Evolutionary conservation across 192 early-diverging fungal species (phyloP).

Genomic region (Nowakowskiella sp.): DNA sequence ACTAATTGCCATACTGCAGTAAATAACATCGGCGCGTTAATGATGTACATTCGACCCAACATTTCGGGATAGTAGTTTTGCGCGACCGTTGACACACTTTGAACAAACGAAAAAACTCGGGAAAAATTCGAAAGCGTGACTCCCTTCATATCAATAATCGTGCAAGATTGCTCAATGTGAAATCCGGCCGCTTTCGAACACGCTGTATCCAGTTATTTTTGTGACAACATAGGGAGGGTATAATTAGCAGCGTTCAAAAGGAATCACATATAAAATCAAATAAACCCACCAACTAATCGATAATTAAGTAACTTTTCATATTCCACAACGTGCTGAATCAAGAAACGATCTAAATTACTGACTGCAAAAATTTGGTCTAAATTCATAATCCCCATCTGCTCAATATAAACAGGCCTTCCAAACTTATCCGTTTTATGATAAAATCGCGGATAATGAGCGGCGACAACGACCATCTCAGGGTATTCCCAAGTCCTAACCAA

Average conservation of each 20-base stretch:
- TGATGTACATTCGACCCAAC: conserved; percentile 14
- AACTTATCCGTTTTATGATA: conserved; percentile 9
- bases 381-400: conserved; percentile 6
- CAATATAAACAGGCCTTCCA: conserved; percentile 8
- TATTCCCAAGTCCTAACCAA: no score
- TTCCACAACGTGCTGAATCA: conserved; percentile 8
- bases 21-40: conserved; percentile 9
- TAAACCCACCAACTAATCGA: no score
- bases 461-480: conserved; percentile 6
- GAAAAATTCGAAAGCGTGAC: conserved; percentile 3
- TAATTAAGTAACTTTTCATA: conserved; percentile 6
- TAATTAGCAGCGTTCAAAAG: no score
- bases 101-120: conserved; percentile 5
- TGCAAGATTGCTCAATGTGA: conserved; percentile 8
- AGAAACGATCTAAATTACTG: conserved; percentile 1
- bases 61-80: conserved; percentile 12
- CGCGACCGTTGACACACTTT: conserved; percentile 4
- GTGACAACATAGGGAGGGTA: no score
- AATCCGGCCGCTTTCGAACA: conserved; percentile 7
- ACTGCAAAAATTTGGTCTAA: conserved; percentile 9
- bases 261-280: no score
- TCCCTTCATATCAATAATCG: conserved; percentile 8
- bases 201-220: no score
- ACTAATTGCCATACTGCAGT: conserved; percentile 12
- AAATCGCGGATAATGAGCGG: conserved; percentile 1